phyloP scores from a whole-genome alignment of 2,329 filamentous ascomycete species.

The Sporothrix pseudoabietina region DNA sequence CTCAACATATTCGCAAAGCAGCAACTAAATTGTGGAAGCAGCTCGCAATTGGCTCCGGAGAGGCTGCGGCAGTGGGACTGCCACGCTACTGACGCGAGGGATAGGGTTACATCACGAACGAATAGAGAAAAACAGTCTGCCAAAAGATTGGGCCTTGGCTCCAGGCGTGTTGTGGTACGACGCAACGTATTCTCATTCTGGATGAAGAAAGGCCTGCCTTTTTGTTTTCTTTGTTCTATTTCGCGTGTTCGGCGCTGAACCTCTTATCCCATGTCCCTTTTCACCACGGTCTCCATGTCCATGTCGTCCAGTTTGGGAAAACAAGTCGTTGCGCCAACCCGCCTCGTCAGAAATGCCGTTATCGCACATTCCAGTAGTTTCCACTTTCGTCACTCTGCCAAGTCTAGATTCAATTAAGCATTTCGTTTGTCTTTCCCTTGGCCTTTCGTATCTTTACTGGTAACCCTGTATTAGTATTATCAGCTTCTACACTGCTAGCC shows the following conservation, averaged over 20 bases:
- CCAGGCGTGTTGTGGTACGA: neutral
- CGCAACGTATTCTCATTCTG: neutral
- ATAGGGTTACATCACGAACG: neutral
- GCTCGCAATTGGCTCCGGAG: neutral
- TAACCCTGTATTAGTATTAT: neutral
- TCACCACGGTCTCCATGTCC: neutral
- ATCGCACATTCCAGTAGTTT: neutral
- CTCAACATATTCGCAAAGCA: neutral
- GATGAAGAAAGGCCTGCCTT: neutral
- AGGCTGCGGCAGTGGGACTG: neutral
- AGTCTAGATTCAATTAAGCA: neutral
- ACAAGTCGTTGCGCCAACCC: neutral
- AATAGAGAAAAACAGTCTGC: neutral
- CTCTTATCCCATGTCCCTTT: neutral
- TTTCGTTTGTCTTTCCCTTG: neutral
- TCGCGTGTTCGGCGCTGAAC: neutral
- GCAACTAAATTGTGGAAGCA: neutral
- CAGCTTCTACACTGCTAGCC: neutral
- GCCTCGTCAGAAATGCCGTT: neutral
- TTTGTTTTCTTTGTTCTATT: neutral
- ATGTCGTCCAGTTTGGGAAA: neutral
- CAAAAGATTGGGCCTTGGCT: neutral
- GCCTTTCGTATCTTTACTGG: neutral
- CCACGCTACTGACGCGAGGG: slow-evolving; percentile 1
- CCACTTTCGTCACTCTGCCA: neutral